Percentiles rank a stretch among this genome's conserved stretches.
phyloP scores from a whole-genome alignment of 495 filamentous ascomycete species.

The Penicillium argentinense region DNA sequence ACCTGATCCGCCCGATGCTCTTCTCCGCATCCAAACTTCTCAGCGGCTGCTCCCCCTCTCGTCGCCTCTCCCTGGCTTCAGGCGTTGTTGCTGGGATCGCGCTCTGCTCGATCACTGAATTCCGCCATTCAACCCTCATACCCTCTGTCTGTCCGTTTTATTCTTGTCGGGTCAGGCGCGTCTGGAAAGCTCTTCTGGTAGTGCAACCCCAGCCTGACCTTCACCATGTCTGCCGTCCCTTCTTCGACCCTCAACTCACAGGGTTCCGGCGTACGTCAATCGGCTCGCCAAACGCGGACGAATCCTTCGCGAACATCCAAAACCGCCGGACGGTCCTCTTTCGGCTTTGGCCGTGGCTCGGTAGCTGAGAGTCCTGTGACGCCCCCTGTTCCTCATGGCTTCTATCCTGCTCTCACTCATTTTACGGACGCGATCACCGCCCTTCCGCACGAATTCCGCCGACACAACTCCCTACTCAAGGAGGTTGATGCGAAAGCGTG shows the following conservation, averaged over 20 bases:
- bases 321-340: slow-evolving; percentile 53
- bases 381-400: slow-evolving; percentile 51
- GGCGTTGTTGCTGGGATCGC: slow-evolving; percentile 6
- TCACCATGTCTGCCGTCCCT: slow-evolving; percentile 34
- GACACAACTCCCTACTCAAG: slow-evolving; percentile 91
- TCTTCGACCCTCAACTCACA: slow-evolving; percentile 34
- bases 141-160: slow-evolving; percentile 1
- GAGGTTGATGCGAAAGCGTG: slow-evolving; percentile 92
- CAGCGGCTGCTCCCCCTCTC: slow-evolving; percentile 8
- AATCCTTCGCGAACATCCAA: slow-evolving; percentile 60
- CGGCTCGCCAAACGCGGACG: slow-evolving; percentile 59
- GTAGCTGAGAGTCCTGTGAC: slow-evolving; percentile 33
- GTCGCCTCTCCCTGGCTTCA: background rate
- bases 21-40: slow-evolving; percentile 36
- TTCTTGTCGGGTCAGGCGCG: slow-evolving; percentile 5
- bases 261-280: slow-evolving; percentile 46
- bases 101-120: too few species aligned
- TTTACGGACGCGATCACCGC: slow-evolving; percentile 93
- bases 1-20: background rate
- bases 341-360: slow-evolving; percentile 40
- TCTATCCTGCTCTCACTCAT: slow-evolving; percentile 91
- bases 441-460: slow-evolving; percentile 88
- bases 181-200: slow-evolving; percentile 14
- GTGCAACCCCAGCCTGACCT: slow-evolving; percentile 22
- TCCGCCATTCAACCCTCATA: slow-evolving; percentile 12